Base-by-base conservation (phyloP, 1,139 yeast species). In the Pichia terricola region DNA sequence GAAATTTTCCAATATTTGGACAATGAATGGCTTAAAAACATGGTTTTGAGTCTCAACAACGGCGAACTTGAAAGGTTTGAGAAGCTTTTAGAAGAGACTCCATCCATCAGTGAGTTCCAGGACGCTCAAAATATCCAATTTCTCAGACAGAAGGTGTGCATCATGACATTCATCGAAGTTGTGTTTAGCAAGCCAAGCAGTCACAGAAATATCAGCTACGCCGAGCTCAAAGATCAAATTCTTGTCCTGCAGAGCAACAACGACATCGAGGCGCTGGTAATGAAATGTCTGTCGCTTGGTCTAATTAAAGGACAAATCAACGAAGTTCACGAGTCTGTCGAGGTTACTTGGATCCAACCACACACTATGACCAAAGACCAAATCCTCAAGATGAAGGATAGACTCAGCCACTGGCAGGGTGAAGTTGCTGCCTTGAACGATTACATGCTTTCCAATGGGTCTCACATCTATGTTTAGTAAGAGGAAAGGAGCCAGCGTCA, bases 311-410 rank as follows among this genome's bases (percentile, higher is more conserved):
- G 98, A 8, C 72, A 76, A 44, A 91, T 91, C 56, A 94, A 91
- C 61, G 95, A 91, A 67, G 87, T 88, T 41, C 77, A 78, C 45
- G 77, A 81, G 60, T 67, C 81, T 10, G 85, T 91, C 50, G 78
- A 83, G 30, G 80, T 91, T 44, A 79, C 86, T 26, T 91, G 98
- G 97, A 81, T 89, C 50, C 97, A 91, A 67, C 97, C 98, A 45
- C 75, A 97, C 58, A 86, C 88, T 45, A 81, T 91, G 72, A 86
- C 86, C 59, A 73, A 71, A 55, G 76, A 75, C 41, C 97, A 91
- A 69, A 85, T 89, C 48, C 75, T 72, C 45, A 73, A 74, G 45
- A 87, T 91, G 82, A 78, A 78, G 54, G 72, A 73, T 48, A 83
- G 86, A 57, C 73, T 91, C 59, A 72, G 72, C 34, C 73, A 70